Evolutionary conservation across 2,329 filamentous ascomycete species (phyloP), one percentile per base, ranked within the genome.

Genomic region (Mycosphaerella sp.): DNA sequence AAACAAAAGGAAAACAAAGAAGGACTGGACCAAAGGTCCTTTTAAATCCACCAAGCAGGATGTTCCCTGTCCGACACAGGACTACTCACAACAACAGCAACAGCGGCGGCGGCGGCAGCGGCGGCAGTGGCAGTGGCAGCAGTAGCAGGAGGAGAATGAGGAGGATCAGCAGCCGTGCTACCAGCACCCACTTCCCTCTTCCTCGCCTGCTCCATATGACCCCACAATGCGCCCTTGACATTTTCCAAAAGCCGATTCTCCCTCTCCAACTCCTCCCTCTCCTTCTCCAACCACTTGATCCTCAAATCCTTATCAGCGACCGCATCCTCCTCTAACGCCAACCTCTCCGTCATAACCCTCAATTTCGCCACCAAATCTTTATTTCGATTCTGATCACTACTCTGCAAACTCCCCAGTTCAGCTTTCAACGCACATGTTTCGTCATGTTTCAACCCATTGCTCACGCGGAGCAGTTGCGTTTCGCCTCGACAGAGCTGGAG

Each of bases 191-290:
- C 32, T 8, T 51, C 48, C 14, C 48, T 39, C 32, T 51, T 51
- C 38, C 48, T 39, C 3, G 48, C 48, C 21, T 44, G 39, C 48
- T 51, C 48, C 39, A 51, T 51, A 26, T 51, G 48, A 7, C 48
- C 48, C 48, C 48, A 51, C 14, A 51, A 26, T 3, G 48, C 48
- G n/a, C 48, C 51, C 36, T 51, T 56, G n/a, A 52, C 45, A 49
- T 56, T 56, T 45, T 52, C 50, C 23, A 40, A 42, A 23, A 56
- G 45, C 36, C 46, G 40, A 12, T 53, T 56, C 29, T 56, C 54
- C 12, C 54, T 31, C 14, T 56, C 49, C 10, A 56, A 34, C 31
- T 56, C 54, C 26, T 46, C 43, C 26, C 46, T 47, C 46, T 56
- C 54, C 9, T 39, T 38, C n/a, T 53, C 48, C 10, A 56, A 17